Evolutionary conservation across 2,329 filamentous ascomycete species (phyloP), one percentile per base, ranked within the genome.

Genomic region (Claviceps humidiphila): DNA sequence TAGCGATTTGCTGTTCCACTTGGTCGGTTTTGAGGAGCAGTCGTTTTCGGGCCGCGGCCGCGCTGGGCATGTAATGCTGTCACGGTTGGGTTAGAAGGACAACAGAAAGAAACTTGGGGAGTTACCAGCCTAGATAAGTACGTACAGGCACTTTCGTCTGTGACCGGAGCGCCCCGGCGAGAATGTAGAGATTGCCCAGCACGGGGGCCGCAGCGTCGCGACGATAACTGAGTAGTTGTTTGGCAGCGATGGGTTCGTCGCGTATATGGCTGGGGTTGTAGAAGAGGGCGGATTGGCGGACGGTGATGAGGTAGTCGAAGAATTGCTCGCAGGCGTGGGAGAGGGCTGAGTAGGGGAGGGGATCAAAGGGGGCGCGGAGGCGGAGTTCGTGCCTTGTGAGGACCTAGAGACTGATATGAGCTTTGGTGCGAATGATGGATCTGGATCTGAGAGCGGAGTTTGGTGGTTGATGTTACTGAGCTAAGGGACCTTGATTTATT

Each of bases 371-470:
- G 1, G 71, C 77, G 22, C 78, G 73, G 39, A 81, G 70, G 2
- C 78, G 76, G 56, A 80, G 72, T 58, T 82, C 78, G 58, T 82
- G 78, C 17, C 75, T 72, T 0, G 78, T 80, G 55, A 81, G 68
- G 39, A 69, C 67, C 70, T 71, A 24, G 42, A 26, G 14, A 24
- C 13, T 7, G 44, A 26, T 6, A 5, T 14, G 24, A 26, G 44
- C 8, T n/a, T 30, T 46, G 26, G 44, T 46, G 42, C 13, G 6
- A 22, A 22, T 14, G 13, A 44, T 11, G 20, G 22, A 6, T n/a
- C 3, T 11, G 20, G 22, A 6, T n/a, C 3, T 9, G 5, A 2
- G 22, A 30, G 26, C 7, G 13, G 42, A 2, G 7, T 26, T 3
- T 38, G 14, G 9, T 17, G 37, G 38, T 4, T 38, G 22, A 14